phyloP scores from a whole-genome alignment of 257 asterid genomes.

The Solanum pimpinellifolium region DNA sequence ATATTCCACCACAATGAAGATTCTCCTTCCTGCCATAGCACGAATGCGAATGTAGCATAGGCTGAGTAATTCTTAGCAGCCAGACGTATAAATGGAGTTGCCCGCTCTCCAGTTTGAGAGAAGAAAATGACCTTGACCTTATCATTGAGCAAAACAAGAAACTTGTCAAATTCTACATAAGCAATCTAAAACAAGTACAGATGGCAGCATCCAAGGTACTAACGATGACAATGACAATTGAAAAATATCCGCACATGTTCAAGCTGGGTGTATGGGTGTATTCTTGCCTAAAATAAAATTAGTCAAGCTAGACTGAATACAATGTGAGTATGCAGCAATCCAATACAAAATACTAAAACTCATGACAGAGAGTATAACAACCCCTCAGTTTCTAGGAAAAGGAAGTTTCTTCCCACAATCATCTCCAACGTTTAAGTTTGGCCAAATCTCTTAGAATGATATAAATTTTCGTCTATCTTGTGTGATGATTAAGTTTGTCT shows the following conservation, averaged over 20 bases:
- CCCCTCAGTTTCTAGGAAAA: not conserved
- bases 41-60: slow-evolving; percentile 68
- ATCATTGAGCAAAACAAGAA: slow-evolving; percentile 6
- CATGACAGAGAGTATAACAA: not conserved
- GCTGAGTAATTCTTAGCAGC: slow-evolving; percentile 62
- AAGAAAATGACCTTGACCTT: slow-evolving; percentile 85
- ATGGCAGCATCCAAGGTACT: not conserved
- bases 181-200: not conserved
- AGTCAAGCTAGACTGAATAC: not conserved
- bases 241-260: not conserved
- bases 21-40: slow-evolving; percentile 70
- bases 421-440: not conserved
- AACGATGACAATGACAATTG: not conserved
- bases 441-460: not conserved
- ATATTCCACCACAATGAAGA: slow-evolving; percentile 82
- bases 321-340: not conserved
- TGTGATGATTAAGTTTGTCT: not conserved
- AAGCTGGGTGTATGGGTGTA: not conserved
- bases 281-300: not conserved
- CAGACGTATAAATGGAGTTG: slow-evolving; percentile 81
- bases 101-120: slow-evolving; percentile 95
- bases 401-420: not conserved
- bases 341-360: not conserved
- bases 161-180: not conserved
- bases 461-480: not conserved